Base-by-base conservation (phyloP, 1,284 basidiomycete genomes). In the Salmacisia buchloeana region DNA sequence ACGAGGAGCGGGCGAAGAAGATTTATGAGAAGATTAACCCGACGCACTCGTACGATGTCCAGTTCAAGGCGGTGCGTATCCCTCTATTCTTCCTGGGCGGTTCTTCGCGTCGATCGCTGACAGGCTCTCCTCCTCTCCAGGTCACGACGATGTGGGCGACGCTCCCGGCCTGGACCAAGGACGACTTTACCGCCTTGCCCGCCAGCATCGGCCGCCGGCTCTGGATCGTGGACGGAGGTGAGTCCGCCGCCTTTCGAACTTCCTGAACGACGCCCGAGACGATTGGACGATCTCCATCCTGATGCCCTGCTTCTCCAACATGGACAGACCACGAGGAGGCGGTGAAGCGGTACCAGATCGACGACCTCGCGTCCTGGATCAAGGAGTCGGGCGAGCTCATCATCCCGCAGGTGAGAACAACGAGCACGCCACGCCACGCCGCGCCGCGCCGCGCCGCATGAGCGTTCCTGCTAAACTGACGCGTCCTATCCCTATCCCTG, bases 251-350 rank as follows among this genome's bases (percentile, higher is more conserved):
- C 35, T 38, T 38, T n/a, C n/a, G n/a, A n/a, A n/a, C n/a, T n/a
- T n/a, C n/a, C n/a, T n/a, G n/a, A n/a, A n/a, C n/a, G n/a, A n/a
- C n/a, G n/a, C n/a, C n/a, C n/a, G n/a, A n/a, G n/a, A n/a, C n/a
- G n/a, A n/a, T n/a, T n/a, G n/a, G n/a, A n/a, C n/a, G n/a, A n/a
- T n/a, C n/a, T n/a, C n/a, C n/a, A n/a, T n/a, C n/a, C n/a, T n/a
- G n/a, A 38, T 38, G 10, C 36, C 36, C 18, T 38, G 10, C 9
- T 38, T 45, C 21, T 45, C 10, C 10, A 27, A 25, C n/a, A n/a
- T n/a, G n/a, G n/a, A n/a, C n/a, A 27, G 58, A 59, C 25, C 58
- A 59, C 29, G 58, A 59, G 18, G 58, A 59, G 35, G 58, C 58
- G 34, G 58, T 59, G 6, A 38, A 39, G 36, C 27, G 35, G 9